Evolutionary conservation across 805 yeast species (phyloP).

Genomic region (Saccharomycopsis babjevae): DNA sequence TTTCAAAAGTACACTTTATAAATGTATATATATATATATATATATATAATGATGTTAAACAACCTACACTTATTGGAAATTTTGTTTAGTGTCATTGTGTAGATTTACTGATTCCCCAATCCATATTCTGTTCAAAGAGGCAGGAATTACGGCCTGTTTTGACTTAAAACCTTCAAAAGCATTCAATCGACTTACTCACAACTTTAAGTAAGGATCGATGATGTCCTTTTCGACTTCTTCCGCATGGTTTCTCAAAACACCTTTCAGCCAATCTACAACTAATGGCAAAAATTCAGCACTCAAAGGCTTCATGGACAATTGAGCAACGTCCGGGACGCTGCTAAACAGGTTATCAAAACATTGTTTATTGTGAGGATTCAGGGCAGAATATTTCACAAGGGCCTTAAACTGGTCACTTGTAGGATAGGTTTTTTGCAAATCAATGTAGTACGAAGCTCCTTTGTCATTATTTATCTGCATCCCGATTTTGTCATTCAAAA

Average conservation of each 20-base stretch:
- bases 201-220: neutral
- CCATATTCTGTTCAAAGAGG: no score
- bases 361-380: slow-evolving; percentile 2
- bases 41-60: no score
- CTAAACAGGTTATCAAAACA: neutral
- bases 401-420: slow-evolving; percentile 13
- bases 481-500: slow-evolving; percentile 5
- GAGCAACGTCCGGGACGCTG: neutral
- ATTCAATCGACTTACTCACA: neutral
- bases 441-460: slow-evolving; percentile 14
- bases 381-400: slow-evolving; percentile 7
- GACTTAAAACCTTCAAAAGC: no score
- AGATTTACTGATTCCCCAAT: no score
- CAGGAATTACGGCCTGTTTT: no score
- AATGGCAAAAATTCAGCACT: slow-evolving; percentile 4
- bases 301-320: neutral
- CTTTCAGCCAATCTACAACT: slow-evolving; percentile 16
- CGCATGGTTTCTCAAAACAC: slow-evolving; percentile 4
- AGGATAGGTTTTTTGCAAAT: slow-evolving; percentile 15
- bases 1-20: no score
- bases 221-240: slow-evolving; percentile 3
- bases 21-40: no score
- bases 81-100: no score
- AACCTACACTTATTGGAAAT: no score
- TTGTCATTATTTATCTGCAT: slow-evolving; percentile 14